These are phyloP conservation scores for Pythium oligandrum DNA, from an alignment of 352 stramenopile genomes.

Conservation along the genomic window DNA sequence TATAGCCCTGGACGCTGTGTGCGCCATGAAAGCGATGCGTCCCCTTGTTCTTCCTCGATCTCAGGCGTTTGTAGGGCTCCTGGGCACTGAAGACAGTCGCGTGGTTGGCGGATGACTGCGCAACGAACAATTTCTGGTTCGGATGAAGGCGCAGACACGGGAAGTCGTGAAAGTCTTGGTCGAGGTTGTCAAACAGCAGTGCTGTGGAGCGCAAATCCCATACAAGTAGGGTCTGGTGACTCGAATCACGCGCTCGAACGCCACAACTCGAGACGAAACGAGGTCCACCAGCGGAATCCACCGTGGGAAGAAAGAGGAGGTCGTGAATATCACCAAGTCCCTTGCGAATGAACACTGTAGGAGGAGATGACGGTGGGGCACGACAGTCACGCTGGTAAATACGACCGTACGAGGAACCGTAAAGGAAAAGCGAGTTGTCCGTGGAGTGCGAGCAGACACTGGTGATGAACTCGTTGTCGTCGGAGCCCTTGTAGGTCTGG, in stretches of 20 bases:
- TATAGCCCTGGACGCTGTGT: constrained; percentile 34
- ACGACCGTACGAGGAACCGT: constrained; percentile 24
- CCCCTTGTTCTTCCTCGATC: constrained; percentile 6
- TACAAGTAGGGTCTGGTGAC: constrained; percentile 53
- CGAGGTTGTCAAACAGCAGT: constrained; percentile 40
- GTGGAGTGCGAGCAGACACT: constrained; percentile 25
- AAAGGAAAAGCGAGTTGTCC: constrained; percentile 25
- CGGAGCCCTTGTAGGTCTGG: neutral
- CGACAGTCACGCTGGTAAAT: constrained; percentile 10
- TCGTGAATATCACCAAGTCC: constrained; percentile 42
- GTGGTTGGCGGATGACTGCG: constrained; percentile 36
- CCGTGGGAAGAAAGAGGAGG: constrained; percentile 30
- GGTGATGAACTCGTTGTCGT: constrained; percentile 15
- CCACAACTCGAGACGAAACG: constrained; percentile 41
- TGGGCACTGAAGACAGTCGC: constrained; percentile 32
- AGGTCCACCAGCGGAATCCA: constrained; percentile 2
- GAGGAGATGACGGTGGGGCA: neutral
- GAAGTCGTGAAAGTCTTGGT: constrained; percentile 32
- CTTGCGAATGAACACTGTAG: constrained; percentile 4
- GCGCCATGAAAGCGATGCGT: constrained; percentile 17
- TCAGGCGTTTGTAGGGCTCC: constrained; percentile 35
- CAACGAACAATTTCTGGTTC: constrained; percentile 25
- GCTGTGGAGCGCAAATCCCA: constrained; percentile 43
- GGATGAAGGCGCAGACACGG: constrained; percentile 40
- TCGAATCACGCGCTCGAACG: constrained; percentile 27